Conservation (phyloP, 2,329 filamentous ascomycete species). For the Acrocalymma vagum region DNA sequence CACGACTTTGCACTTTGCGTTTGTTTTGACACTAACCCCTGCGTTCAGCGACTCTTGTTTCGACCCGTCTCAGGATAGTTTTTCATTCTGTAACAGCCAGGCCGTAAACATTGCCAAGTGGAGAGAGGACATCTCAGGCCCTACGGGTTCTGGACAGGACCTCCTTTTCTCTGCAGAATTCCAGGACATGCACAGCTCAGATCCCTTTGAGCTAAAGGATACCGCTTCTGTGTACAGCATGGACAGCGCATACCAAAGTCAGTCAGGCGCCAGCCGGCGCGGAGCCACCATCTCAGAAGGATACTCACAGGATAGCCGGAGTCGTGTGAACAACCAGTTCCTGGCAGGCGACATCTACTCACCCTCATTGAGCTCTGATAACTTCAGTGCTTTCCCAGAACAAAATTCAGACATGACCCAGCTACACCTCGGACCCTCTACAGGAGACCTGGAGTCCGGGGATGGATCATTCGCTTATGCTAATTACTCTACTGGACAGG, state of each 20-base stretch:
- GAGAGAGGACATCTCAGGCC: slow-evolving; percentile 49
- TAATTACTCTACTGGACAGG: slow-evolving; percentile 49
- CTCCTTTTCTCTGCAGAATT: slow-evolving; percentile 44
- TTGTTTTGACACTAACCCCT: slow-evolving; percentile 46
- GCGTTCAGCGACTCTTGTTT: slow-evolving; percentile 49
- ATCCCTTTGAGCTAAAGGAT: slow-evolving; percentile 46
- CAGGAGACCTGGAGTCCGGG: slow-evolving; percentile 40
- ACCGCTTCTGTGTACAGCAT: slow-evolving; percentile 51
- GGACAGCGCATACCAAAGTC: slow-evolving; percentile 53
- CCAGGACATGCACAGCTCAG: slow-evolving; percentile 44
- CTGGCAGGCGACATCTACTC: slow-evolving; percentile 44
- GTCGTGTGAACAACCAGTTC: slow-evolving; percentile 38
- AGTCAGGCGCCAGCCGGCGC: slow-evolving; percentile 46
- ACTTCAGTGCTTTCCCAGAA: slow-evolving; percentile 40
- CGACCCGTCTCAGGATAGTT: slow-evolving; percentile 40
- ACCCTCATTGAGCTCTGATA: slow-evolving; percentile 46
- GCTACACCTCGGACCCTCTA: slow-evolving; percentile 36
- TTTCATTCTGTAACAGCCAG: slow-evolving; percentile 43
- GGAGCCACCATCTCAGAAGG: slow-evolving; percentile 35
- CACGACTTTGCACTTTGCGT: slow-evolving; percentile 12
- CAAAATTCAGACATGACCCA: slow-evolving; percentile 43
- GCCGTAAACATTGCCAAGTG: slow-evolving; percentile 49
- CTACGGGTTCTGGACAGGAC: slow-evolving; percentile 42
- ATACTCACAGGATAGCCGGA: slow-evolving; percentile 39
- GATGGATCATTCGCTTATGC: slow-evolving; percentile 42